Evolutionary conservation across 371 early-diverging fungal species (phyloP), one percentile per base, ranked within the genome.

Genomic region (Massospora cicadina): DNA sequence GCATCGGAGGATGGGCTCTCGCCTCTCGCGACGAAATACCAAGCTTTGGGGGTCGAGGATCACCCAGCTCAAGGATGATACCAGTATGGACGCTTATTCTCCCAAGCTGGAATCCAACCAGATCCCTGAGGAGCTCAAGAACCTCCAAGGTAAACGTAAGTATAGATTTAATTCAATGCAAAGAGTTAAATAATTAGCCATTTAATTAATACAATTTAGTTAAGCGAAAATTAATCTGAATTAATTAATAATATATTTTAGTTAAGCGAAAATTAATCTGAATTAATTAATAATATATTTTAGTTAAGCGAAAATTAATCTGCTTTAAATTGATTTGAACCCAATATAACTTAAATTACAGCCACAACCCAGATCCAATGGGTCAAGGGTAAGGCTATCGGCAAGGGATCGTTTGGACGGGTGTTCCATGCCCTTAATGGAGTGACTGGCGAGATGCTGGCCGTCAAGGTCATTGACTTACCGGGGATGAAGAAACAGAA

Each of bases 401-500:
- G 98, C 17, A 85, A 89, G 69, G 99, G 99, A 0, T 89, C 93
- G 2, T 98, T 92, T 71, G 98, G 97, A 0, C 81, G 85, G 58
- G 99, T 99, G 25, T 91, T 85, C 68, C 81, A 84, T 68, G 96
- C 88, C 0, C 76, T 89, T 61, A 88, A 91, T 70, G 70, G 82
- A n/a, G 83, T 77, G 0, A 87, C 85, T 0, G 84, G 89, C 24
- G 91, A 92, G 64, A 78, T 93, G 66, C 87, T 98, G 72, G 99
- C 98, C 0, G 91, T 97, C 23, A 99, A 99, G 74, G 90, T 90
- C 67, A 93, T 97, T 23, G 82, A 81, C 62, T 67, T 85, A 32
- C 86, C 85, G 0, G 21, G 12, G 7, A 1, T 56, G 23, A 57
- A 24, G 63, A 32, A 61, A 59, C 33, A 60, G 68, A n/a, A 64